A percentile compares a stretch with the other conserved stretches of the same genome.
Evolutionary conservation across 345 rosid species (phyloP).

Genomic region (Camelina laxa): DNA sequence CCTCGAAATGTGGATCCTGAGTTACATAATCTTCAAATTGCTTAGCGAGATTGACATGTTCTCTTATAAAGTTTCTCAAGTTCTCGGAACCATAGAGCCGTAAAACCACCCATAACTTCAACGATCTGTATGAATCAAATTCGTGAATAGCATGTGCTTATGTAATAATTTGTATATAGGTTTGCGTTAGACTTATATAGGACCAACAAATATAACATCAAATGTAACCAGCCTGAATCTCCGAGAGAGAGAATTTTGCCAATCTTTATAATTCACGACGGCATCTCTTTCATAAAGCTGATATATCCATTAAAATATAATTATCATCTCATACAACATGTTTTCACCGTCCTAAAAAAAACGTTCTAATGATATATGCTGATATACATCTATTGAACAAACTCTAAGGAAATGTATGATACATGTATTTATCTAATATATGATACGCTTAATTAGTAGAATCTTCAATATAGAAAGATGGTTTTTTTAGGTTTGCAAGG

Average conservation of each 20-base stretch:
- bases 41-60: slow-evolving; percentile 54
- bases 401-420: not conserved
- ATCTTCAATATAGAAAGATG: too few species aligned
- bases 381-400: not conserved
- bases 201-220: not conserved
- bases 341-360: not conserved
- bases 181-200: not conserved
- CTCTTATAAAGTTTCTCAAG: slow-evolving; percentile 47
- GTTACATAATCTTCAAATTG: slow-evolving; percentile 47
- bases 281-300: slow-evolving; percentile 32
- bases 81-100: slow-evolving; percentile 53
- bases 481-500: too few species aligned
- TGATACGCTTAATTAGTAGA: too few species aligned
- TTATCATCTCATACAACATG: not conserved
- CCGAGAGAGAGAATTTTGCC: too few species aligned
- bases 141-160: not conserved
- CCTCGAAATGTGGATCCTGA: slow-evolving; percentile 42
- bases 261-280: slow-evolving; percentile 58
- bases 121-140: slow-evolving; percentile 25
- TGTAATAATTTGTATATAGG: not conserved
- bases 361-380: not conserved
- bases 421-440: not conserved
- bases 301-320: not conserved
- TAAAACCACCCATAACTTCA: slow-evolving; percentile 62
- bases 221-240: too few species aligned